Evolutionary conservation across 2,329 filamentous ascomycete species (phyloP), one percentile per base, ranked within the genome.

Genomic region (Pseudopyrenochaeta lycopersici): DNA sequence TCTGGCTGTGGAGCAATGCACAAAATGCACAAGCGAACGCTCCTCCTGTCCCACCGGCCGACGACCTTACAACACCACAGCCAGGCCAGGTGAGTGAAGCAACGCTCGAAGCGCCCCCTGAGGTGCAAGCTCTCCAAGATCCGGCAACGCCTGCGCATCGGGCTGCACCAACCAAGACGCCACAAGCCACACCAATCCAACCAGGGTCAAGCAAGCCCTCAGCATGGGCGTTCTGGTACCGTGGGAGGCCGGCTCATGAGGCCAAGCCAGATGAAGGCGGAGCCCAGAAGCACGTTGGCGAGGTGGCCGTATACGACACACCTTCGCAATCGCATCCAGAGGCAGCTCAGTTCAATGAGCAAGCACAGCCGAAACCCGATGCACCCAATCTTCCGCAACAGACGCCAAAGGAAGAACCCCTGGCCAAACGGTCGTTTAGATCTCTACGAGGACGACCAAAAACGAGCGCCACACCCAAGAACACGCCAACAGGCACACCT

Each of bases 221-320:
- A 0, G 90, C 88, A 0, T 94, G 90, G 90, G 90, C 88, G 0
- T 93, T 94, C 62, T 94, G 90, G 90, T 91, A 88, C 12, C 85
- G 82, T 40, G 86, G 88, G 3, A 75, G 75, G 51, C 60, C 77
- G 68, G 31, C 84, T 81, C 64, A 68, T 72, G 60, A 86, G 80
- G 20, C 79, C 83, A 65, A 45, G 80, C 85, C 57, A 79, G 84
- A 30, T 78, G 87, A 71, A 72, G 82, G 42, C 83, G 86, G 38
- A 79, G 89, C 75, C 74, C 82, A 61, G 79, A 86, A 84, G 52
- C 79, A 83, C 46, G 77, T 85, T 12, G 77, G 78, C 5, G 80
- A 83, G 55, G 68, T 82, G 4, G 80, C 81, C 15, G 81, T 83
- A 6, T 79, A 78, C 12, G 76, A 82, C 48, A 82, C 81, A 1